A percentile compares a stretch with the other conserved stretches of the same genome.
Conservation (phyloP, 768 basidiomycete genomes). For the Boletus reticuloceps region DNA sequence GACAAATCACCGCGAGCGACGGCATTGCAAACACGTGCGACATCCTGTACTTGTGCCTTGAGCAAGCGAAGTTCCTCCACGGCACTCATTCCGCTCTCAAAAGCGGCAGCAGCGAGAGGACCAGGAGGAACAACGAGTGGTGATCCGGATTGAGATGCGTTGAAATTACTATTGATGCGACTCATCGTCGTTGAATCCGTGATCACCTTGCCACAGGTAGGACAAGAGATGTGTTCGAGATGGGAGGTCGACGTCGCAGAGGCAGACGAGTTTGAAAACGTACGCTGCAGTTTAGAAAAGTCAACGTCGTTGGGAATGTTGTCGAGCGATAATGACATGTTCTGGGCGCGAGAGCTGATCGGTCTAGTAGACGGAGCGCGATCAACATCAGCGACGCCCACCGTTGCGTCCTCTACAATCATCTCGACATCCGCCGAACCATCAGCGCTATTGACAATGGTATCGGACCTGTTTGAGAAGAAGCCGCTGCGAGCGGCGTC, state of each 20-base stretch:
- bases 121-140: constrained; percentile 53
- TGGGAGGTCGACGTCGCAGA: constrained; percentile 47
- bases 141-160: constrained; percentile 30
- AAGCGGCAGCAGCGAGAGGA: constrained; percentile 53
- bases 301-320: constrained; percentile 42
- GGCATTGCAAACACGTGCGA: constrained; percentile 77
- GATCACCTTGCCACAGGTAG: constrained; percentile 53
- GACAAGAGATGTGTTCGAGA: constrained; percentile 44
- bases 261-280: constrained; percentile 31
- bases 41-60: constrained; percentile 82
- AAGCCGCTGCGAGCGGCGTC: constrained; percentile 13
- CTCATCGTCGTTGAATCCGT: constrained; percentile 42
- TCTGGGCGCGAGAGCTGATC: constrained; percentile 32
- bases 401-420: constrained; percentile 23
- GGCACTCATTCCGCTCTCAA: constrained; percentile 62
- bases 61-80: constrained; percentile 75
- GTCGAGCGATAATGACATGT: constrained; percentile 53
- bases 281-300: constrained; percentile 31
- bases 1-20: constrained; percentile 74
- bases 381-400: constrained; percentile 27
- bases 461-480: constrained; percentile 26
- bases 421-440: constrained; percentile 28
- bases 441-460: constrained; percentile 9
- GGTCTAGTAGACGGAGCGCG: constrained; percentile 18
- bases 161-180: constrained; percentile 24